Evolutionary conservation across 768 basidiomycete genomes (phyloP).

Genomic region (Leccinum disarticulatum): DNA sequence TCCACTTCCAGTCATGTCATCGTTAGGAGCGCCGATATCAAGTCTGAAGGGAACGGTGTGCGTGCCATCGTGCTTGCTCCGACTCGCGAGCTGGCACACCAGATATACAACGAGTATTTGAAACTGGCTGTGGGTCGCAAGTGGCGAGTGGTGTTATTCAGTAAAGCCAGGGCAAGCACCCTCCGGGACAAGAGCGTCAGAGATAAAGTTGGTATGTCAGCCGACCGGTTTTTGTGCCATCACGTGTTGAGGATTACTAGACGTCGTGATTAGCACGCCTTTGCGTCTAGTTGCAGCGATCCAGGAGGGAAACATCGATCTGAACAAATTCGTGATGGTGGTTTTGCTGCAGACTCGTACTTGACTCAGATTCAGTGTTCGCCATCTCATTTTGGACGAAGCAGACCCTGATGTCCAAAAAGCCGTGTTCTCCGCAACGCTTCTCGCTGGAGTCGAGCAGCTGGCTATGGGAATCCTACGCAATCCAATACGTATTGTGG

Average conservation of each 20-base stretch:
- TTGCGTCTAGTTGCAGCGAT: slow-evolving; percentile 82
- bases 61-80: slow-evolving; percentile 85
- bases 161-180: slow-evolving; percentile 86
- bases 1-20: slow-evolving; percentile 75
- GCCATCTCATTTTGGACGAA: slow-evolving; percentile 86
- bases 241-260: slow-evolving; percentile 38
- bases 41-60: slow-evolving; percentile 56
- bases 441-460: slow-evolving; percentile 86
- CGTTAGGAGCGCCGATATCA: slow-evolving; percentile 54
- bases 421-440: slow-evolving; percentile 91
- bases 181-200: slow-evolving; percentile 68
- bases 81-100: slow-evolving; percentile 93
- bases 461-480: slow-evolving; percentile 81
- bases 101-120: slow-evolving; percentile 89
- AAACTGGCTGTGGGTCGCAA: slow-evolving; percentile 79
- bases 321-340: slow-evolving; percentile 61
- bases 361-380: slow-evolving; percentile 54
- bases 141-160: slow-evolving; percentile 81
- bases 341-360: slow-evolving; percentile 1
- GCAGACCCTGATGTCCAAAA: slow-evolving; percentile 80
- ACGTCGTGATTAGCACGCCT: slow-evolving; percentile 92
- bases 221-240: background rate
- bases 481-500: slow-evolving; percentile 91
- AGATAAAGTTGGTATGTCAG: slow-evolving; percentile 69
- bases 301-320: slow-evolving; percentile 60